phyloP scores from a whole-genome alignment of 163 green algal genomes.

The Scenedesmus sp. region DNA sequence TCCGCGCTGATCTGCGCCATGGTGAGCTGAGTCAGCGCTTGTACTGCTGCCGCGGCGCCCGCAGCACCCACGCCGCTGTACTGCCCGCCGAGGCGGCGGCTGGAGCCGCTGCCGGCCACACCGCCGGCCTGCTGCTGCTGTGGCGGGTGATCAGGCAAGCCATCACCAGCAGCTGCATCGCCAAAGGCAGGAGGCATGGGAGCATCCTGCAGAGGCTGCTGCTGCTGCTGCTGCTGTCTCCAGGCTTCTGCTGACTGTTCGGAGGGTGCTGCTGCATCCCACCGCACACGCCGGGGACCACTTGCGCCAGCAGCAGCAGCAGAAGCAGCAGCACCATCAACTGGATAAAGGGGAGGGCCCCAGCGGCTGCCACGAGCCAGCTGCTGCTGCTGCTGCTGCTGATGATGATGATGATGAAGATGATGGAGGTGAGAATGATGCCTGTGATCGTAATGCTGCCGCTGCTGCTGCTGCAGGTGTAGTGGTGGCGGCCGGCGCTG shows the following conservation, averaged over 20 bases:
- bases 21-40: neutral
- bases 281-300: neutral
- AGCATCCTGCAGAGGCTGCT: neutral
- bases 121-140: neutral
- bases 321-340: neutral
- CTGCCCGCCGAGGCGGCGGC: neutral
- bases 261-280: neutral
- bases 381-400: conserved; percentile 37
- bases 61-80: neutral
- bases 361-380: neutral
- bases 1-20: conserved; percentile 11
- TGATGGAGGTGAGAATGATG: neutral
- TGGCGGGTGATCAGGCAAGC: neutral
- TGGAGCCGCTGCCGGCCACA: neutral
- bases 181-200: neutral
- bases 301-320: neutral
- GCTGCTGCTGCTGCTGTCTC: neutral
- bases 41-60: conserved; percentile 21
- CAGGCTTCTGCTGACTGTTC: too few species aligned
- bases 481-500: neutral
- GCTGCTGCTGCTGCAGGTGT: neutral
- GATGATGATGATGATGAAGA: neutral
- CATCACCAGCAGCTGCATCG: neutral
- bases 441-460: too few species aligned
- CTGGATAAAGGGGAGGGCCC: neutral